Percentiles rank a stretch among this genome's conserved stretches.
Conservation (phyloP, 2,329 filamentous ascomycete genomes). For the Hymenoscyphus repandus region DNA sequence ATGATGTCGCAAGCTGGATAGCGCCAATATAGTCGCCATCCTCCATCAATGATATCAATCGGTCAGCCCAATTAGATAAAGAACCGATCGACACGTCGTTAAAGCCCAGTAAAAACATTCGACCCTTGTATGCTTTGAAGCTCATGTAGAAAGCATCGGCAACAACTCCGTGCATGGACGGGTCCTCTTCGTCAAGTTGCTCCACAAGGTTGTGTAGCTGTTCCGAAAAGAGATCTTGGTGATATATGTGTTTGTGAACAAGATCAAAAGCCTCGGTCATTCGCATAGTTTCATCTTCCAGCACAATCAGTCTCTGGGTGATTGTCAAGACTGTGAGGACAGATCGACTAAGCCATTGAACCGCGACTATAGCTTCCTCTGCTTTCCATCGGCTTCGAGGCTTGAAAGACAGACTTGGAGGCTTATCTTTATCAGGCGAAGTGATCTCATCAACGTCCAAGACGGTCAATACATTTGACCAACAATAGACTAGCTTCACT, state of each 20-base stretch:
- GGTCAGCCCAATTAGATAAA: constrained; percentile 94
- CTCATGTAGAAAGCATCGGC: constrained; percentile 99
- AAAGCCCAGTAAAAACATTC: constrained; percentile 88
- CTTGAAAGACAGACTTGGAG: constrained; percentile 71
- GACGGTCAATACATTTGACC: constrained; percentile 96
- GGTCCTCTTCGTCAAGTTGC: constrained; percentile 78
- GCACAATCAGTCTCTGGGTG: constrained; percentile 84
- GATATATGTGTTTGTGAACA: constrained; percentile 86
- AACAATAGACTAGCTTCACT: constrained; percentile 92
- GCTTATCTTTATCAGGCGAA: constrained; percentile 67
- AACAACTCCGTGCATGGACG: constrained; percentile 89
- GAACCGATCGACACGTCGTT: constrained; percentile 88
- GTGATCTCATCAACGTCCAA: constrained; percentile 77
- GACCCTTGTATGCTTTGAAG: constrained; percentile 90
- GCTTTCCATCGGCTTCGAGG: constrained; percentile 86
- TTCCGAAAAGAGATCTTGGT: constrained; percentile 81
- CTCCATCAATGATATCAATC: constrained; percentile 90
- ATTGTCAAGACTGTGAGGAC: constrained; percentile 90
- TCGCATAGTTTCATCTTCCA: constrained; percentile 83
- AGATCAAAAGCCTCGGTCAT: constrained; percentile 95
- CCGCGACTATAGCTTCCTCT: constrained; percentile 90
- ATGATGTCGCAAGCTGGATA: constrained; percentile 83
- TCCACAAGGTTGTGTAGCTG: constrained; percentile 84
- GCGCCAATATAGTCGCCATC: constrained; percentile 92
- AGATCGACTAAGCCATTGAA: constrained; percentile 94